Evolutionary conservation across 116 monocot species (phyloP).

Genomic region (Posidonia oceanica): DNA sequence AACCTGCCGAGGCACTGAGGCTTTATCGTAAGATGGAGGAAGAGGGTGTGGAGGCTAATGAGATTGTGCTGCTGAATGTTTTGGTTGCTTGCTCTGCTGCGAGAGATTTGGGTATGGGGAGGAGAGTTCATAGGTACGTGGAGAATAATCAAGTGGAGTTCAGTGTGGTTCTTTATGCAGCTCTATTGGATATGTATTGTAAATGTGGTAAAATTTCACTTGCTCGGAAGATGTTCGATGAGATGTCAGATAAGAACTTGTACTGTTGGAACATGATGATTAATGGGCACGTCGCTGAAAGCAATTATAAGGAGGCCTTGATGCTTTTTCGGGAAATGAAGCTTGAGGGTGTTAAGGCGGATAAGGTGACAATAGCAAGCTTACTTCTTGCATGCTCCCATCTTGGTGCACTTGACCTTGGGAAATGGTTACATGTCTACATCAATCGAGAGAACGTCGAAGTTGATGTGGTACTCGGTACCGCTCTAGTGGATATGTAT

Average conservation of each 20-base stretch:
- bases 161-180: background rate
- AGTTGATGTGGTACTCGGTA: slow-evolving; percentile 37
- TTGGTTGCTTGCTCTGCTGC: no score
- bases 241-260: slow-evolving; percentile 24
- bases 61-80: slow-evolving; percentile 5
- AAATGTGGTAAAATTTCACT: slow-evolving; percentile 18
- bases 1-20: background rate
- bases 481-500: slow-evolving; percentile 46
- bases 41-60: slow-evolving; percentile 26
- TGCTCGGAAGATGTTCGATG: slow-evolving; percentile 27
- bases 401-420: slow-evolving; percentile 5
- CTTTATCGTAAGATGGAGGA: slow-evolving; percentile 19
- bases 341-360: background rate
- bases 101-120: no score
- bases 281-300: slow-evolving; percentile 18
- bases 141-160: no score
- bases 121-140: no score
- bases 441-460: background rate
- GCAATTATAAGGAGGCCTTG: background rate
- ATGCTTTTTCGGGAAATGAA: slow-evolving; percentile 1
- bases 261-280: slow-evolving; percentile 52
- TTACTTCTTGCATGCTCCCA: slow-evolving; percentile 1
- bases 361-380: background rate
- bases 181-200: slow-evolving; percentile 38
- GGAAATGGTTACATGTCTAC: slow-evolving; percentile 7